A percentile compares a stretch with the other conserved stretches of the same genome.
phyloP scores from a whole-genome alignment of 2,329 filamentous ascomycete species.

The Neurospora sp. region DNA sequence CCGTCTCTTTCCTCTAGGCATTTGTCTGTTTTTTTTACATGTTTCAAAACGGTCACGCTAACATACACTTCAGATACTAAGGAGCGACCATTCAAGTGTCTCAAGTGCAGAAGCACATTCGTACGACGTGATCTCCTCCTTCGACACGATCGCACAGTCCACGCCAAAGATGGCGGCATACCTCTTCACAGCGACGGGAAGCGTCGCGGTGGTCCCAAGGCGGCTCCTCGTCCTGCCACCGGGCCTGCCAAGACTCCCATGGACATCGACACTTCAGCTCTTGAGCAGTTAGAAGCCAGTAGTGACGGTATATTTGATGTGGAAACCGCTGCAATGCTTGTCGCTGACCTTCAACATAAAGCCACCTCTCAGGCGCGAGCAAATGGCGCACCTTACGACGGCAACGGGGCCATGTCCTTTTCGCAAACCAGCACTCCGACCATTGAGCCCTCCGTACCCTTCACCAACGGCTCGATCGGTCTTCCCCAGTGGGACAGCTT shows the following conservation, averaged over 20 bases:
- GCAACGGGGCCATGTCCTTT: conserved; percentile 56
- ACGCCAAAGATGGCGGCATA: conserved; percentile 93
- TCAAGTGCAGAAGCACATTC: conserved; percentile 97
- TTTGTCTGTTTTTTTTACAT: neutral
- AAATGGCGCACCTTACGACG: conserved; percentile 46
- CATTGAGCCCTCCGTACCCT: conserved; percentile 70
- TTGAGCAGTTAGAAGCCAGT: conserved; percentile 88
- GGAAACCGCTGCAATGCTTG: conserved; percentile 95
- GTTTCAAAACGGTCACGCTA: conserved; percentile 8
- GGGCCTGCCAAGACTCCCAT: conserved; percentile 68
- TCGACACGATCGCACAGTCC: conserved; percentile 94
- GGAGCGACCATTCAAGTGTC: conserved; percentile 96
- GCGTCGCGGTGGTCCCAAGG: conserved; percentile 65
- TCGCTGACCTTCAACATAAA: conserved; percentile 97
- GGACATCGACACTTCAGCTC: conserved; percentile 71
- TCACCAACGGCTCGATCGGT: conserved; percentile 68
- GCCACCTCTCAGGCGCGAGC: conserved; percentile 61
- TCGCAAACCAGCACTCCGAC: conserved; percentile 61
- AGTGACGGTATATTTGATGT: conserved; percentile 89
- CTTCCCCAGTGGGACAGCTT: conserved; percentile 87
- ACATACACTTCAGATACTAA: conserved; percentile 66
- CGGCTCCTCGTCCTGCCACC: conserved; percentile 46
- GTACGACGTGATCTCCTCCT: conserved; percentile 93
- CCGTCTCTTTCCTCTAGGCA: conserved; percentile 3
- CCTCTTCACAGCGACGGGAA: conserved; percentile 92